These are phyloP conservation scores for Boletus edulis DNA, from an alignment of 768 basidiomycete species.

Conservation along the genomic window DNA sequence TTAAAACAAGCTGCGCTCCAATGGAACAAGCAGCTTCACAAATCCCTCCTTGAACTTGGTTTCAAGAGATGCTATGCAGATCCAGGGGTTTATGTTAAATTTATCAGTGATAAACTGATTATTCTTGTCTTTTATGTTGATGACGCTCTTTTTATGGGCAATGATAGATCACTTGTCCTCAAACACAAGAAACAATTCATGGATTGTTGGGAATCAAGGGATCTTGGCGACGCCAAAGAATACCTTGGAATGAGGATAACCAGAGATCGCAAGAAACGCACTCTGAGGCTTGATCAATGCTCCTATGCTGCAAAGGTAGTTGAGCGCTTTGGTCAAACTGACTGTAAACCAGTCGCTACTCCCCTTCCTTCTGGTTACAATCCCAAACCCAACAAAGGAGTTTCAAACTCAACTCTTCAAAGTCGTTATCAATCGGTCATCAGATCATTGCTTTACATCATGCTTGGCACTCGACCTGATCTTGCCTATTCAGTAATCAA, in stretches of 20 bases:
- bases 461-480: too few relatives aligned
- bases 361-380: neutral
- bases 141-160: neutral
- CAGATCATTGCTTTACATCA: too few relatives aligned
- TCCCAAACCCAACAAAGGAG: neutral
- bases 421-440: neutral
- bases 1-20: neutral
- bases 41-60: neutral
- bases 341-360: neutral
- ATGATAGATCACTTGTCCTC: neutral
- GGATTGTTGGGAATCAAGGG: neutral
- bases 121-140: neutral
- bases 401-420: neutral
- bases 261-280: neutral
- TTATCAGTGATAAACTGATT: neutral
- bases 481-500: too few relatives aligned
- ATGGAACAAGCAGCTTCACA: neutral
- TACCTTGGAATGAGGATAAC: neutral
- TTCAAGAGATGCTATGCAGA: neutral
- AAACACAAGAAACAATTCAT: neutral
- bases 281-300: neutral
- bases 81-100: neutral
- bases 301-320: neutral
- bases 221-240: neutral
- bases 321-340: neutral